A percentile compares a stretch with the other conserved stretches of the same genome.
Evolutionary conservation across 805 yeast species (phyloP).

Genomic region (Hyphopichia homilentoma): DNA sequence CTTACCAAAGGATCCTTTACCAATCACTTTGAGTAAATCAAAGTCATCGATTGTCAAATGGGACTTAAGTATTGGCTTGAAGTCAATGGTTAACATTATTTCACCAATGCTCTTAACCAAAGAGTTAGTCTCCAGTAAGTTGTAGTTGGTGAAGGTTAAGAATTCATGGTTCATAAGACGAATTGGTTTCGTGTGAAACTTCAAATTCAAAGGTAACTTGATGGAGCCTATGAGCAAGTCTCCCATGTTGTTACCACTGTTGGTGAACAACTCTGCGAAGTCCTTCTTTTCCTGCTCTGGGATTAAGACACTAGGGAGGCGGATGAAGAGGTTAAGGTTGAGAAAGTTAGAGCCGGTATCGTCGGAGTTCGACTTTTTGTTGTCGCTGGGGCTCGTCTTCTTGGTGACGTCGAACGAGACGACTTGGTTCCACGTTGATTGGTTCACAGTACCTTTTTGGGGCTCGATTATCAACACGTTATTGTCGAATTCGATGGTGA

Average conservation of each 20-base stretch:
- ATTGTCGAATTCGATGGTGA: constrained; percentile 92
- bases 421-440: constrained; percentile 83
- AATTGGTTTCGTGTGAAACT: constrained; percentile 44
- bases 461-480: constrained; percentile 89
- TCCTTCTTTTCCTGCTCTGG: constrained; percentile 35
- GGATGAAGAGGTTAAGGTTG: constrained; percentile 72
- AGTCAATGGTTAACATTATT: constrained; percentile 62
- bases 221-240: constrained; percentile 77
- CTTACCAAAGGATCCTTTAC: constrained; percentile 97
- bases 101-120: constrained; percentile 34
- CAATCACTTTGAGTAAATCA: constrained; percentile 89
- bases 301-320: constrained; percentile 64
- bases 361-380: constrained; percentile 2
- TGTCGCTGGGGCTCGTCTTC: constrained; percentile 12
- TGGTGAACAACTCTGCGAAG: constrained; percentile 29
- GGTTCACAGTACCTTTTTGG: constrained; percentile 70
- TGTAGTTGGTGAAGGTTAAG: constrained; percentile 31
- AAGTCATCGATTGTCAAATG: constrained; percentile 86
- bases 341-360: constrained; percentile 48
- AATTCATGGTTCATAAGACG: constrained; percentile 64
- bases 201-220: constrained; percentile 56
- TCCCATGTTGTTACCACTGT: constrained; percentile 36
- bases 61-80: constrained; percentile 59
- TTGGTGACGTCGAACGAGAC: constrained; percentile 81
- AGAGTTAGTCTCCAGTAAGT: constrained; percentile 35